Conservation (phyloP, 2,329 filamentous ascomycete species). For the Macrophomina pseudophaseolina region DNA sequence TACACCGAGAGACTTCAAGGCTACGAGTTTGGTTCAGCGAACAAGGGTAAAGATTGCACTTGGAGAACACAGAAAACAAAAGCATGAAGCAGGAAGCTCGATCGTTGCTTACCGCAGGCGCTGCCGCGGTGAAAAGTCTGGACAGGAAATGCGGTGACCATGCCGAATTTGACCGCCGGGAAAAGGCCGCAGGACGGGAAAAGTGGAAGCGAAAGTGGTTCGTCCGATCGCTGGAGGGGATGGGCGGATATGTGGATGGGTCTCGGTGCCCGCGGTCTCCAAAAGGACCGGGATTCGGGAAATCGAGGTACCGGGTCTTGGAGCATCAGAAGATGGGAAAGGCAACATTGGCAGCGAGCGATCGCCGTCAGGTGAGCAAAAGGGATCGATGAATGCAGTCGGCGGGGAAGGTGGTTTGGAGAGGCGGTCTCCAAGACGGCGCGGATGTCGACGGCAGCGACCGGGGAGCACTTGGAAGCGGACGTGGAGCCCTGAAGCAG, state of each 20-base stretch:
- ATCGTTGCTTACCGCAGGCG: neutral
- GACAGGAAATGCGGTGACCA: neutral
- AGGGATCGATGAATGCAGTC: neutral
- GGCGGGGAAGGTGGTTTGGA: neutral
- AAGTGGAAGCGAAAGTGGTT: neutral
- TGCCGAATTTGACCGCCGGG: neutral
- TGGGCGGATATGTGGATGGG: neutral
- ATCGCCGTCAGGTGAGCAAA: neutral
- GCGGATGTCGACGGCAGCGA: slow-evolving; percentile 6
- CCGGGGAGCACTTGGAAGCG: neutral
- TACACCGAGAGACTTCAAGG: neutral
- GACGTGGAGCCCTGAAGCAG: neutral
- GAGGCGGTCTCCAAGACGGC: neutral
- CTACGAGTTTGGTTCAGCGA: neutral
- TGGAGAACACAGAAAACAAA: neutral
- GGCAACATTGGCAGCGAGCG: neutral
- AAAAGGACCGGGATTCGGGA: neutral
- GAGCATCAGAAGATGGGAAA: neutral
- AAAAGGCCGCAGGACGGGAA: neutral
- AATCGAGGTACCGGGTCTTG: neutral
- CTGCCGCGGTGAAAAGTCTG: neutral
- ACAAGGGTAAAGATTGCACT: neutral
- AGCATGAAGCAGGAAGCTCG: too few species aligned
- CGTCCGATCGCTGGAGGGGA: neutral
- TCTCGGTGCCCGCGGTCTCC: neutral